Conservation (phyloP, 2,329 filamentous ascomycete genomes). For the Penicillium sp. region DNA sequence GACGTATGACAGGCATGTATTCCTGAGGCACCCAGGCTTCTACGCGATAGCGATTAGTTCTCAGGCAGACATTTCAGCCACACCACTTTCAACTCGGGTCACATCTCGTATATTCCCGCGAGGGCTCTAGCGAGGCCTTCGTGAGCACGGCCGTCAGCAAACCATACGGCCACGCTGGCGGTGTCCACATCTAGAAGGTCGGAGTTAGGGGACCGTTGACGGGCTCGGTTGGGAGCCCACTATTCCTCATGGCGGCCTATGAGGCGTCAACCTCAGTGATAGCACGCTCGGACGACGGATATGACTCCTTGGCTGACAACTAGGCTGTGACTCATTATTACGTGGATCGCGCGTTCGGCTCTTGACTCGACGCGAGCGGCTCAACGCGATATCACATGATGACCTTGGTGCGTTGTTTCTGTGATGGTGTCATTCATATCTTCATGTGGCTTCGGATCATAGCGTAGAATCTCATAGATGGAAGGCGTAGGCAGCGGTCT, state of each 20-base stretch:
- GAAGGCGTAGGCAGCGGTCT: not conserved
- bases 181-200: slow-evolving; percentile 2
- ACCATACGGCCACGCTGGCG: not conserved
- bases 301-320: not conserved
- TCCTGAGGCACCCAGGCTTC: slow-evolving; percentile 6
- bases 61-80: slow-evolving; percentile 6
- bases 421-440: not conserved
- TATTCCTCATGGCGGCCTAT: not conserved
- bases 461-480: not conserved
- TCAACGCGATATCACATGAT: slow-evolving; percentile 7
- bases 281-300: not conserved
- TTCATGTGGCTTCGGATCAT: not conserved
- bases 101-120: not conserved
- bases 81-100: not conserved
- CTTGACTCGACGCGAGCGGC: not conserved
- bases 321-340: slow-evolving; percentile 3
- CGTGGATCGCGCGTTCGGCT: not conserved
- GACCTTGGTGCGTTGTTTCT: not conserved
- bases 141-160: not conserved
- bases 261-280: not conserved
- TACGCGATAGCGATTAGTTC: not conserved
- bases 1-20: not conserved
- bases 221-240: not conserved
- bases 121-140: not conserved
- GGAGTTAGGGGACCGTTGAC: slow-evolving; percentile 2